Evolutionary conservation across 768 basidiomycete species (phyloP).

Genomic region (Tulasnella sp.): DNA sequence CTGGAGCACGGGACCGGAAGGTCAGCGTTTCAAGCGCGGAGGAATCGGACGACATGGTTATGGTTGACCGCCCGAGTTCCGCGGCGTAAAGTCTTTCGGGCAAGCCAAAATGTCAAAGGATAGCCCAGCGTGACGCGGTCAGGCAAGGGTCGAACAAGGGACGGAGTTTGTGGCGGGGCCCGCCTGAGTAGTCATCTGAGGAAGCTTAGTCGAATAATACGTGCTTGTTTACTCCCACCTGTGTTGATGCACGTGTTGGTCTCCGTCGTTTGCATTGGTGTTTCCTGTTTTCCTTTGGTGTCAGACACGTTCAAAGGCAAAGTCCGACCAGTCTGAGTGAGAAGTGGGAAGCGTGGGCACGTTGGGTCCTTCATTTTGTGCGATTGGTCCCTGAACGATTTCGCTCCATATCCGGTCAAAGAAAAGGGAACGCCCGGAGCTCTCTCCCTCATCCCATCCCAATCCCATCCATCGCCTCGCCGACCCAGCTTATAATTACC

Average conservation of each 20-base stretch:
- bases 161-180: background rate
- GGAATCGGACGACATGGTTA: slow-evolving; percentile 23
- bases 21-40: slow-evolving; percentile 3
- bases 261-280: background rate
- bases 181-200: background rate
- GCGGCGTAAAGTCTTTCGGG: background rate
- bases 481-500: background rate
- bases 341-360: background rate
- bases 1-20: background rate
- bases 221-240: slow-evolving; percentile 5
- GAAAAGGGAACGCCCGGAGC: background rate
- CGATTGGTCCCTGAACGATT: background rate
- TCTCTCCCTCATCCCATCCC: background rate
- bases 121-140: background rate
- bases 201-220: background rate
- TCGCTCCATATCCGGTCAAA: background rate
- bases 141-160: background rate
- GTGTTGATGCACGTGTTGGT: background rate
- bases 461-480: too few relatives aligned
- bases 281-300: background rate
- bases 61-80: slow-evolving; percentile 27
- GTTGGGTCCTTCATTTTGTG: slow-evolving; percentile 6
- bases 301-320: slow-evolving; percentile 2
- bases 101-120: background rate
- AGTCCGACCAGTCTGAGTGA: background rate